Evolutionary conservation across 768 basidiomycete species (phyloP).

Genomic region (Boletus sensibilis): DNA sequence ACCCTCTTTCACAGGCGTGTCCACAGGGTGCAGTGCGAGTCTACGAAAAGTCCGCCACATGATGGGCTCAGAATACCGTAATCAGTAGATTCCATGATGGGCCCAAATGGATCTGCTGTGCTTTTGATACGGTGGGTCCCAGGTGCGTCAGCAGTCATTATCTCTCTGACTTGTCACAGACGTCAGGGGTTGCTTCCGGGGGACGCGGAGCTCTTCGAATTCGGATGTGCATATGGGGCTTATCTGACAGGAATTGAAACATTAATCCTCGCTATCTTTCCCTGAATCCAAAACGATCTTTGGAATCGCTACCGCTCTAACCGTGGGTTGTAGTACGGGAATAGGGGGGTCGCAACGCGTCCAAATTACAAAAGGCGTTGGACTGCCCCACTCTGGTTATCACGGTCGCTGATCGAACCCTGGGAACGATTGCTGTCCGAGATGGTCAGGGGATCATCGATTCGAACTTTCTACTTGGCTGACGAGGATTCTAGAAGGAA

Average conservation of each 20-base stretch:
- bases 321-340: neutral
- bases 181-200: neutral
- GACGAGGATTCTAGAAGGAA: neutral
- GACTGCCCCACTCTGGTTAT: neutral
- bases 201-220: neutral
- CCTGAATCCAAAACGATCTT: neutral
- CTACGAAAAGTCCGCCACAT: neutral
- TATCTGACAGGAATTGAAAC: conserved; percentile 12
- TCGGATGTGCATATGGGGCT: neutral
- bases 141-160: neutral
- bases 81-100: neutral
- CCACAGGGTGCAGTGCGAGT: neutral
- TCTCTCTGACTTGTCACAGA: neutral
- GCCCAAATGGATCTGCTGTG: conserved; percentile 1
- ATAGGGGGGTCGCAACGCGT: neutral
- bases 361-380: neutral
- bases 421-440: neutral
- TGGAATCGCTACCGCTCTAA: neutral
- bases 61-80: conserved; percentile 2
- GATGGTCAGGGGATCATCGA: neutral
- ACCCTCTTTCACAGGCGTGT: neutral
- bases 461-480: neutral
- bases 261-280: neutral
- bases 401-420: neutral
- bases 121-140: neutral